Conservation (phyloP, 306 rosid genomes). For the Senna siamea region DNA sequence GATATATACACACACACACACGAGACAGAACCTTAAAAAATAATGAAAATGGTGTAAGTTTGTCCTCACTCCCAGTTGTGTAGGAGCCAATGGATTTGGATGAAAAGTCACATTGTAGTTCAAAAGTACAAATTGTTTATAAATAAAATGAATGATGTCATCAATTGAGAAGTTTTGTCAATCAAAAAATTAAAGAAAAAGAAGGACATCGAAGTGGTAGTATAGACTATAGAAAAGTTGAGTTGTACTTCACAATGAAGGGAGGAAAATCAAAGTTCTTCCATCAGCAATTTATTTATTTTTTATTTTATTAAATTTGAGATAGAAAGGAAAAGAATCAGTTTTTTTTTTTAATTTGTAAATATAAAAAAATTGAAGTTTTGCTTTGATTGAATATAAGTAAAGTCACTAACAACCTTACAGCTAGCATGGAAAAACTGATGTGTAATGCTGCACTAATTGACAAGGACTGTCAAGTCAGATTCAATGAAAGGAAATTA, state of each 20-base stretch:
- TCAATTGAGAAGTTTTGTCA: background rate
- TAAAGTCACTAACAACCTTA: background rate
- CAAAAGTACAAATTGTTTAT: background rate
- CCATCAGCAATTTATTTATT: background rate
- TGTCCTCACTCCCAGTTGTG: background rate
- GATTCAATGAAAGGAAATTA: slow-evolving; percentile 10
- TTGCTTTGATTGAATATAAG: background rate
- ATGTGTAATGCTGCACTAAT: slow-evolving; percentile 20
- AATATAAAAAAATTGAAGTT: background rate
- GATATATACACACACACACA: no score
- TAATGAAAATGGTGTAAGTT: background rate
- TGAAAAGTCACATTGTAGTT: background rate
- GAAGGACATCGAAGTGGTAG: background rate
- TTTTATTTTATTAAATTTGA: background rate
- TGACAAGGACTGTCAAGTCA: slow-evolving; percentile 6
- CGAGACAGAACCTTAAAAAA: no score
- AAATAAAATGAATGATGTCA: background rate
- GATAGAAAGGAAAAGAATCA: background rate
- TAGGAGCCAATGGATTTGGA: background rate
- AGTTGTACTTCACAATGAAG: slow-evolving; percentile 2
- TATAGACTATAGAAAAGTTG: background rate
- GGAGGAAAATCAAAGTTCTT: slow-evolving; percentile 9
- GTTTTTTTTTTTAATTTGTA: background rate
- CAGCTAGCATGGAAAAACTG: slow-evolving; percentile 22
- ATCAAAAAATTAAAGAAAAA: background rate